phyloP scores from a whole-genome alignment of 2,329 filamentous ascomycete genomes.

The Westerdykella aurantiaca region DNA sequence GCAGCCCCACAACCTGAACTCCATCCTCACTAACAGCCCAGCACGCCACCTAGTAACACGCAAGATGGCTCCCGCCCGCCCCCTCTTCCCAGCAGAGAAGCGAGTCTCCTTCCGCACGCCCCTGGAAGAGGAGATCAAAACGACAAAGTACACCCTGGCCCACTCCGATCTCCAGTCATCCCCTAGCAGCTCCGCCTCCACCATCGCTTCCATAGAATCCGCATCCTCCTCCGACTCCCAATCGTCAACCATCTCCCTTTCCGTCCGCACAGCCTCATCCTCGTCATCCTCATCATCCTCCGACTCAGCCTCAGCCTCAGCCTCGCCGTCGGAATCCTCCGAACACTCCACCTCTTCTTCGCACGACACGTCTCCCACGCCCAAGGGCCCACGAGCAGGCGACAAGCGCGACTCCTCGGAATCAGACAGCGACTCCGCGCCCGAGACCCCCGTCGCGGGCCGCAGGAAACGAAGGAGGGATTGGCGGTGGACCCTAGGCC shows the following conservation, averaged over 20 bases:
- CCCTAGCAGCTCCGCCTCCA: slow-evolving; percentile 23
- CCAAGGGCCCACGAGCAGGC: slow-evolving; percentile 25
- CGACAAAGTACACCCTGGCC: slow-evolving; percentile 49
- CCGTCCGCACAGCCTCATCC: slow-evolving; percentile 9
- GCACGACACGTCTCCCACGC: slow-evolving; percentile 20
- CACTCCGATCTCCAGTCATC: slow-evolving; percentile 52
- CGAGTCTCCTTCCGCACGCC: slow-evolving; percentile 52
- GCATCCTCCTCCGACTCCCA: slow-evolving; percentile 11
- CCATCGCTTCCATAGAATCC: slow-evolving; percentile 20
- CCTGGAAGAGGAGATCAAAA: slow-evolving; percentile 56
- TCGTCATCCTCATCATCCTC: slow-evolving; percentile 2
- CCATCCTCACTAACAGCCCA: slow-evolving; percentile 45
- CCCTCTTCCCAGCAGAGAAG: slow-evolving; percentile 52
- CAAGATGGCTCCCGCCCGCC: slow-evolving; percentile 39
- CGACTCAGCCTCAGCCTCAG: slow-evolving; percentile 7
- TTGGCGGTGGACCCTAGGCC: slow-evolving; percentile 55
- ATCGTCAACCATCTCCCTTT: slow-evolving; percentile 9
- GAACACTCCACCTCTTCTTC: slow-evolving; percentile 9
- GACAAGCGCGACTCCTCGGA: slow-evolving; percentile 45
- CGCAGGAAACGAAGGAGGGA: slow-evolving; percentile 50
- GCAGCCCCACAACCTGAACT: slow-evolving; percentile 41
- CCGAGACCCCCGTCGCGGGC: slow-evolving; percentile 49
- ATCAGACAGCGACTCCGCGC: slow-evolving; percentile 46
- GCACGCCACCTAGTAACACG: slow-evolving; percentile 31
- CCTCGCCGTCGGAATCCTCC: slow-evolving; percentile 13